These are phyloP conservation scores for Nicotiana paniculata DNA, from an alignment of 257 asterid species.

Conservation along the genomic window DNA sequence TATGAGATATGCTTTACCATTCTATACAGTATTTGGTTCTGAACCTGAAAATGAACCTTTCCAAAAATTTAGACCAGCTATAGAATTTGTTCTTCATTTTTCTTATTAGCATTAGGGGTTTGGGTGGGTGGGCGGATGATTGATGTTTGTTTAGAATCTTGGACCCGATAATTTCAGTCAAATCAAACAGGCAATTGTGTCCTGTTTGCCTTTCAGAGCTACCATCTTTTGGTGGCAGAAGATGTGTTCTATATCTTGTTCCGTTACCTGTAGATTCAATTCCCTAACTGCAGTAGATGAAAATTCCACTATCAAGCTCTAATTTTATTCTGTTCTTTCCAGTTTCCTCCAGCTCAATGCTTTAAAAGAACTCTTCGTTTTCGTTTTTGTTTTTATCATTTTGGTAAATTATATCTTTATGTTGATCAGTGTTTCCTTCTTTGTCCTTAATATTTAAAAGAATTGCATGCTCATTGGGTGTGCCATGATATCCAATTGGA, in stretches of 20 bases:
- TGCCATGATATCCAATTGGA: no score
- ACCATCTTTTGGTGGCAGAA: slow-evolving; percentile 5
- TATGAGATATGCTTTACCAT: not conserved
- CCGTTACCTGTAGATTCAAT: not conserved
- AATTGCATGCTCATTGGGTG: no score
- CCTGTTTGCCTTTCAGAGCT: not conserved
- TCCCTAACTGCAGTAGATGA: not conserved
- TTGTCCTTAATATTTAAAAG: not conserved
- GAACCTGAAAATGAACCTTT: not conserved
- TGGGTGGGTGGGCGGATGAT: not conserved
- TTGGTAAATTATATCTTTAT: not conserved
- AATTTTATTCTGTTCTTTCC: not conserved
- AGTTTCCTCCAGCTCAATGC: not conserved
- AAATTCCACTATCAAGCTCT: not conserved
- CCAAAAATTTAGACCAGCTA: not conserved
- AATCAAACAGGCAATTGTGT: not conserved
- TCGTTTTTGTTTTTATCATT: not conserved
- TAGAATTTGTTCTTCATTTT: not conserved
- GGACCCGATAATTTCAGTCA: not conserved
- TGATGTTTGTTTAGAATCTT: not conserved
- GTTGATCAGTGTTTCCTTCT: not conserved
- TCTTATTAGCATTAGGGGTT: not conserved
- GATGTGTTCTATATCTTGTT: not conserved
- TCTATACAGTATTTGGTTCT: not conserved
- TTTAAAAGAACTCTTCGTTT: not conserved